A percentile compares a stretch with the other conserved stretches of the same genome.
phyloP scores from a whole-genome alignment of 2,329 filamentous ascomycete genomes.

The Ophiocordyceps unilateralis region DNA sequence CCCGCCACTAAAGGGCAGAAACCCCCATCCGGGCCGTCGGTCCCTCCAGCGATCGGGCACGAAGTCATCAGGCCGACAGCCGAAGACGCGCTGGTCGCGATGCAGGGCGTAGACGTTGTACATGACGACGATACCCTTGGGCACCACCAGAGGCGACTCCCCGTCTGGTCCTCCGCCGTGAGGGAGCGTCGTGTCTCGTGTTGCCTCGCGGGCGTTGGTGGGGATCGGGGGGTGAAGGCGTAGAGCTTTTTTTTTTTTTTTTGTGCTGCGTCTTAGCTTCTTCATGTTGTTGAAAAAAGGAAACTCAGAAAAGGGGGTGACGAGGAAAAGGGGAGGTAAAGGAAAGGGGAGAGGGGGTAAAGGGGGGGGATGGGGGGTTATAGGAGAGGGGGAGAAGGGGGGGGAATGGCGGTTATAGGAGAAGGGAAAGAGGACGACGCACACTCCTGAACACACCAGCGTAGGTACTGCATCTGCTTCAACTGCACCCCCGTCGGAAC shows the following conservation, averaged over 20 bases:
- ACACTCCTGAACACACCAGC: conserved; percentile 41
- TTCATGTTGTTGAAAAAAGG: too few species aligned
- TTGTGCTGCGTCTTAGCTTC: neutral
- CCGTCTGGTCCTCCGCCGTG: conserved; percentile 32
- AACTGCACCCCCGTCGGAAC: conserved; percentile 30
- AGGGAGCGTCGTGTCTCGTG: conserved; percentile 29
- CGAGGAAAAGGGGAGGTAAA: neutral
- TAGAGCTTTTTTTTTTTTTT: conserved; percentile 15
- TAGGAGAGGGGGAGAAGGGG: neutral
- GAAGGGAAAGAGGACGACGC: conserved; percentile 6
- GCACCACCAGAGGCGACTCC: conserved; percentile 28
- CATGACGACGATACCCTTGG: conserved; percentile 25
- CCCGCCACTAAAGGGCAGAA: conserved; percentile 27
- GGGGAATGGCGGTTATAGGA: neutral
- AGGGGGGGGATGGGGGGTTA: too few species aligned
- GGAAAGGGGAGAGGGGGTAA: neutral
- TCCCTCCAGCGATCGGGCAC: conserved; percentile 23
- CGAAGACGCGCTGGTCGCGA: conserved; percentile 18
- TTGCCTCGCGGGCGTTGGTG: conserved; percentile 21
- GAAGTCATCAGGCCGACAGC: conserved; percentile 19
- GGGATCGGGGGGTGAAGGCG: conserved; percentile 34
- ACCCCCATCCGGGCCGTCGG: conserved; percentile 22
- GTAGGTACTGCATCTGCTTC: conserved; percentile 35
- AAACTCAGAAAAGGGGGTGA: neutral
- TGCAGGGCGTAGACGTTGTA: conserved; percentile 27